Base-by-base conservation (phyloP, 495 filamentous ascomycete species). In the Bacidia rubella region DNA sequence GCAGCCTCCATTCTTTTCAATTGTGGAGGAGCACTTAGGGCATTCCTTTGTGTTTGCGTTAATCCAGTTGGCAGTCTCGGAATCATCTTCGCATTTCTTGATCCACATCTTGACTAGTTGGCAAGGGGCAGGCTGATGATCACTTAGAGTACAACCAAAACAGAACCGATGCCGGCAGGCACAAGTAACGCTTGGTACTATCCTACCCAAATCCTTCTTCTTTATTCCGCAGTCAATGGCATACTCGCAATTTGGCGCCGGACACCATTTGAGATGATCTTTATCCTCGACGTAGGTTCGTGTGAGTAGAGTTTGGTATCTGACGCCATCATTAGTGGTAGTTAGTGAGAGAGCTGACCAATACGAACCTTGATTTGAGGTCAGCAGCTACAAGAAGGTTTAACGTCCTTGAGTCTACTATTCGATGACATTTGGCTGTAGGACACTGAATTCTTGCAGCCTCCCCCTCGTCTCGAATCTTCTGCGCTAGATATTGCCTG, bases 21-120 rank as follows among this genome's bases (percentile, higher is more conserved):
- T 98, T 1, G 93, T 97, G 5, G 92, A 96, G 53, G 82, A 74
- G 67, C 92, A 98, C 63, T 84, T 92, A 0, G 93, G 90, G 57
- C 92, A 98, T 65, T 98, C 92, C 63, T 98, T 98, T 12, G 92
- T 98, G 63, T 98, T 94, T 38, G 92, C 92, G 0, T 92, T 95
- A 52, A 98, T 98, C 92, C 92, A 98, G 68, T 98, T 98, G 5
- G 92, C 89, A 1, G 92, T 98, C 65, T 98, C 92, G 2, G 88
- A 95, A 63, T 98, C 92, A 61, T 98, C 92, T 57, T 90, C 93
- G 66, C 92, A 98, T 63, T 98, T 98, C 73, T 97, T 90, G 12
- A 97, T 66, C 92, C 92, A 98, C 66, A 80, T 86, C 75, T 93
- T 96, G 22, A 97, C 89, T 44, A 96, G 71, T 25, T 80, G 75